Conservation (phyloP, 495 filamentous ascomycete species). For the Penicillium malachiteum region DNA sequence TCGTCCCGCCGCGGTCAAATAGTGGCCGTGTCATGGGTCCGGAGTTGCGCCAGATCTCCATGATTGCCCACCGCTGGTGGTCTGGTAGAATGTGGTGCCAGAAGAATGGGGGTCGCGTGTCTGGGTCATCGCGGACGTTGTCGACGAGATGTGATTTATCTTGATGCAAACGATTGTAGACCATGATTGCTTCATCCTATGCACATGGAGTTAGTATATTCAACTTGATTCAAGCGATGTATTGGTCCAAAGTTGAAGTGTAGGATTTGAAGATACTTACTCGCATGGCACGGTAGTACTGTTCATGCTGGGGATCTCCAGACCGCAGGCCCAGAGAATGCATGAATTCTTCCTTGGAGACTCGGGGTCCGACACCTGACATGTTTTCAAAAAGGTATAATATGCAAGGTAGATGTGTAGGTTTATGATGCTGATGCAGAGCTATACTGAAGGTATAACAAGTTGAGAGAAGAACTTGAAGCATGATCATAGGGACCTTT, state of each 20-base stretch:
- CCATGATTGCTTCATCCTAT: constrained; percentile 48
- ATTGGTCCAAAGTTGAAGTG: background rate
- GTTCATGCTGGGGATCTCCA: constrained; percentile 41
- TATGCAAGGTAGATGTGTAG: background rate
- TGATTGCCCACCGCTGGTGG: constrained; percentile 40
- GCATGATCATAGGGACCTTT: background rate
- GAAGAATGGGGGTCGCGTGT: constrained; percentile 42
- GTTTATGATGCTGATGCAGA: background rate
- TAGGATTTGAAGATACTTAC: constrained; percentile 31
- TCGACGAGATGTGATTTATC: constrained; percentile 43
- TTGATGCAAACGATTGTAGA: constrained; percentile 45
- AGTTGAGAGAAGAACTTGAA: too few species aligned
- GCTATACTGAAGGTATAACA: background rate
- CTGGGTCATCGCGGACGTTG: constrained; percentile 32
- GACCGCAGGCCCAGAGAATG: constrained; percentile 39
- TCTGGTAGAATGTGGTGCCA: constrained; percentile 48
- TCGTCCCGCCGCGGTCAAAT: constrained; percentile 40
- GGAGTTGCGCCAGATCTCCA: constrained; percentile 40
- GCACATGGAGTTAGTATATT: background rate
- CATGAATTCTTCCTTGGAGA: constrained; percentile 50
- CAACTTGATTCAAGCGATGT: background rate
- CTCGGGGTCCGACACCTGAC: constrained; percentile 41
- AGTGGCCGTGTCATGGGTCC: constrained; percentile 34
- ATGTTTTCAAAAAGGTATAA: constrained; percentile 11
- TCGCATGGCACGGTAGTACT: constrained; percentile 46